phyloP scores from a whole-genome alignment of 139 green algal genomes.

The Micractinium sp. region DNA sequence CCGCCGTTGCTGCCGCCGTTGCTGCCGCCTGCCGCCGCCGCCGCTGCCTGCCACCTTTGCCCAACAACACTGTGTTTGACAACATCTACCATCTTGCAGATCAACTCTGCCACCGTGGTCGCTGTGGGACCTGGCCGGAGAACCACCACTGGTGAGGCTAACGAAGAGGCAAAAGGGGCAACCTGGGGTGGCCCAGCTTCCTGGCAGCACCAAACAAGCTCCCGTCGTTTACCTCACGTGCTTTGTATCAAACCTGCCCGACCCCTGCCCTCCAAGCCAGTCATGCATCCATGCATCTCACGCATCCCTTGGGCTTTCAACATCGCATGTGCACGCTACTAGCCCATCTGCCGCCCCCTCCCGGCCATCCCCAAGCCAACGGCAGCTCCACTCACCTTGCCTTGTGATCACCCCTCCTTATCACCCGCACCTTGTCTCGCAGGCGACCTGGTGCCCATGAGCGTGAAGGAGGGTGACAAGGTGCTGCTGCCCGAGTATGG shows the following conservation, averaged over 20 bases:
- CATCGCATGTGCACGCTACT: too few species aligned
- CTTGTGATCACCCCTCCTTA: too few species aligned
- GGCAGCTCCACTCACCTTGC: too few species aligned
- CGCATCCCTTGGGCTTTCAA: not conserved
- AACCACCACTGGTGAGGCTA: conserved; percentile 59
- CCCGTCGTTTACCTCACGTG: not conserved
- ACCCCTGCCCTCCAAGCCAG: not conserved
- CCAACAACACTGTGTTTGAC: too few species aligned
- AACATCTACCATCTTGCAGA: conserved; percentile 57
- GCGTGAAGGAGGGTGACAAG: conserved; percentile 93
- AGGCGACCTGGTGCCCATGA: conserved; percentile 81
- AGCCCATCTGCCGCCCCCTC: too few species aligned
- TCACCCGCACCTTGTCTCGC: not conserved
- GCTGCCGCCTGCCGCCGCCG: not conserved
- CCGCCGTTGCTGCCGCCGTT: too few species aligned
- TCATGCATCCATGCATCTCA: not conserved
- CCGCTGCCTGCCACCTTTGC: not conserved
- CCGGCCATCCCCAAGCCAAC: too few species aligned
- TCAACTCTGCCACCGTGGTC: conserved; percentile 92
- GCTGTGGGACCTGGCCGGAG: conserved; percentile 90
- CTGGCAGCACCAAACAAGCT: too few species aligned
- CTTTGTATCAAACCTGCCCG: not conserved
- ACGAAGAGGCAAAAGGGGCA: not conserved
- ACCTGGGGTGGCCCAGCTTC: too few species aligned
- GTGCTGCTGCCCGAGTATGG: conserved; percentile 98